Percentiles rank a stretch among this genome's conserved stretches.
These are phyloP conservation scores for Suillus occidentalis DNA, from an alignment of 768 basidiomycete species.

Conservation along the genomic window DNA sequence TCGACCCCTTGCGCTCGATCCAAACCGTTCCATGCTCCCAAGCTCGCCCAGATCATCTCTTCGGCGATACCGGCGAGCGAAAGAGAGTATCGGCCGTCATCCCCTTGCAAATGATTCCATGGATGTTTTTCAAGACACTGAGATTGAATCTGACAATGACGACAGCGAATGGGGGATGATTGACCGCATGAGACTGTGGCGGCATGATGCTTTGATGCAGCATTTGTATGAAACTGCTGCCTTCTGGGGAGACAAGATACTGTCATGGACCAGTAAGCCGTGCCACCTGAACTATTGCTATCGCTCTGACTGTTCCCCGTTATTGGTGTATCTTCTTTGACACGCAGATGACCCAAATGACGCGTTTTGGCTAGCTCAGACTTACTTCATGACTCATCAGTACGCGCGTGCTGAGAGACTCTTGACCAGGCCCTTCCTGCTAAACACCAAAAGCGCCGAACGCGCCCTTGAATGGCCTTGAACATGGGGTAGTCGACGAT, in stretches of 20 bases:
- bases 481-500: conserved; percentile 20
- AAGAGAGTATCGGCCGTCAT: conserved; percentile 56
- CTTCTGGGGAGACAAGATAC: conserved; percentile 98
- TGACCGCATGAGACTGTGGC: conserved; percentile 94
- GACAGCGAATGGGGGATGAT: conserved; percentile 82
- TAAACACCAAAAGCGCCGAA: conserved; percentile 39
- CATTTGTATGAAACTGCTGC: conserved; percentile 96
- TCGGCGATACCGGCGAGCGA: conserved; percentile 52
- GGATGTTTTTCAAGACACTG: conserved; percentile 74
- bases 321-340: conserved; percentile 4
- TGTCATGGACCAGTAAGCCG: conserved; percentile 89
- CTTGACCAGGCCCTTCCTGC: conserved; percentile 79
- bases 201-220: conserved; percentile 98
- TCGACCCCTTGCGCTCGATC: conserved; percentile 66
- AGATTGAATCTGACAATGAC: conserved; percentile 58
- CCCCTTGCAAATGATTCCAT: conserved; percentile 76
- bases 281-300: conserved; percentile 18
- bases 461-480: conserved; percentile 27
- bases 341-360: conserved; percentile 88
- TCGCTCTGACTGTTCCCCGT: conserved; percentile 1
- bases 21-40: conserved; percentile 75
- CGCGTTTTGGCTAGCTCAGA: conserved; percentile 99
- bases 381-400: conserved; percentile 93
- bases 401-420: conserved; percentile 93
- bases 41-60: conserved; percentile 75